phyloP scores from a whole-genome alignment of 139 green algal genomes.

The Coelastrella sp. region DNA sequence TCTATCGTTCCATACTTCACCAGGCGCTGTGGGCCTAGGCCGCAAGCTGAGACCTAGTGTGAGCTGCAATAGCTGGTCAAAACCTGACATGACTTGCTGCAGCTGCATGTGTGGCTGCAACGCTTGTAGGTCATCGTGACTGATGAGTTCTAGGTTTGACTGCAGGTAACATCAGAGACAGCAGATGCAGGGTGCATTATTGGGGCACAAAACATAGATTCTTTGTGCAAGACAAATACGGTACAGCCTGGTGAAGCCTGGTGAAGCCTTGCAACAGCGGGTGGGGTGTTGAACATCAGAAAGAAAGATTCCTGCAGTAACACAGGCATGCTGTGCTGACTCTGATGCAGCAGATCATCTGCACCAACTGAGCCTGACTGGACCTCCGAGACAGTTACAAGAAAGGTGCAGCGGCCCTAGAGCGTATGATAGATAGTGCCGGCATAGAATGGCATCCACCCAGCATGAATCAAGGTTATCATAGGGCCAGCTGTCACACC shows the following conservation, averaged over 20 bases:
- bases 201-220: neutral
- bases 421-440: no score
- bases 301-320: neutral
- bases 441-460: no score
- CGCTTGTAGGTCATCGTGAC: constrained; percentile 11
- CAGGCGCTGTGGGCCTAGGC: neutral
- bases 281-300: neutral
- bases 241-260: neutral
- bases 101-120: constrained; percentile 14
- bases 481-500: neutral
- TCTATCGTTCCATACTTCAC: neutral
- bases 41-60: neutral
- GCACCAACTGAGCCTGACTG: no score
- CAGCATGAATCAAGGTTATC: no score
- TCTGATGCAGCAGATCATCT: no score
- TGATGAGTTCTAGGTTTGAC: neutral
- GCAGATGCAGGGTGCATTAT: neutral
- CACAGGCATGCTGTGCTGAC: no score
- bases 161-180: neutral
- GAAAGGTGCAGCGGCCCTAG: no score
- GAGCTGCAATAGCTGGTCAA: constrained; percentile 12
- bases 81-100: neutral
- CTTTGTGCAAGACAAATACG: no score
- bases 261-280: no score
- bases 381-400: no score